Percentiles rank a stretch among this genome's conserved stretches.
These are phyloP conservation scores for Hygrophila difformis DNA, from an alignment of 257 asterid species.

Conservation along the genomic window DNA sequence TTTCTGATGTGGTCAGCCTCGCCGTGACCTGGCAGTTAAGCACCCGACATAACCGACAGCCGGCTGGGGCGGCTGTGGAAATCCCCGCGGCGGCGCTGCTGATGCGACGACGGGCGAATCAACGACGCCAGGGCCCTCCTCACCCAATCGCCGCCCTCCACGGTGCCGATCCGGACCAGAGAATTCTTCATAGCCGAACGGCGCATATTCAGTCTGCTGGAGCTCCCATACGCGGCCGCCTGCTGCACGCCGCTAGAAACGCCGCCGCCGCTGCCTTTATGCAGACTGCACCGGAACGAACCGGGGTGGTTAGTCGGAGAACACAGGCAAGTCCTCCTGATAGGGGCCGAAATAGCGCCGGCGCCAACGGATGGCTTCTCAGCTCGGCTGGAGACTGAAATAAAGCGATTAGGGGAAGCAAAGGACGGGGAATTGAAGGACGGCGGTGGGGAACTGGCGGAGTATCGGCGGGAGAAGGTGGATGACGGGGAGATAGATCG, in stretches of 20 bases:
- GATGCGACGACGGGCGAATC: constrained; percentile 49
- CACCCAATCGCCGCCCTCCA: constrained; percentile 45
- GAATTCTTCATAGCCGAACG: constrained; percentile 51
- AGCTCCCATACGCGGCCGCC: constrained; percentile 24
- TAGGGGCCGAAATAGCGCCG: constrained; percentile 23
- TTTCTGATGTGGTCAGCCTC: too few relatives aligned
- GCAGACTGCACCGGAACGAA: constrained; percentile 50
- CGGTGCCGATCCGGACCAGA: constrained; percentile 37
- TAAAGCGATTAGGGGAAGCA: constrained; percentile 17
- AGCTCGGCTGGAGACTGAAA: constrained; percentile 15
- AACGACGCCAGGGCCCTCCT: constrained; percentile 47
- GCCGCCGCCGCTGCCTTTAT: constrained; percentile 16
- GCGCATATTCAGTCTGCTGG: constrained; percentile 30
- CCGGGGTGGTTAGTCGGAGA: constrained; percentile 67
- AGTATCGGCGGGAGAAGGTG: constrained; percentile 19
- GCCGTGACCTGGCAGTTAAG: too few relatives aligned
- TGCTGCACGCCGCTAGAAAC: neutral
- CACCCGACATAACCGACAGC: constrained; percentile 29
- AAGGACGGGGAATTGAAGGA: constrained; percentile 4
- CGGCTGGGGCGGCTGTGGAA: constrained; percentile 43
- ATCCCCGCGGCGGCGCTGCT: constrained; percentile 44
- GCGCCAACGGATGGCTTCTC: constrained; percentile 13
- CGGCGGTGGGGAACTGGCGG: neutral
- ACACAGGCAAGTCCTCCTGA: constrained; percentile 41
- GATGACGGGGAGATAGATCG: constrained; percentile 31